phyloP scores from a whole-genome alignment of 2,329 filamentous ascomycete genomes.

The Ophiostoma quercus region DNA sequence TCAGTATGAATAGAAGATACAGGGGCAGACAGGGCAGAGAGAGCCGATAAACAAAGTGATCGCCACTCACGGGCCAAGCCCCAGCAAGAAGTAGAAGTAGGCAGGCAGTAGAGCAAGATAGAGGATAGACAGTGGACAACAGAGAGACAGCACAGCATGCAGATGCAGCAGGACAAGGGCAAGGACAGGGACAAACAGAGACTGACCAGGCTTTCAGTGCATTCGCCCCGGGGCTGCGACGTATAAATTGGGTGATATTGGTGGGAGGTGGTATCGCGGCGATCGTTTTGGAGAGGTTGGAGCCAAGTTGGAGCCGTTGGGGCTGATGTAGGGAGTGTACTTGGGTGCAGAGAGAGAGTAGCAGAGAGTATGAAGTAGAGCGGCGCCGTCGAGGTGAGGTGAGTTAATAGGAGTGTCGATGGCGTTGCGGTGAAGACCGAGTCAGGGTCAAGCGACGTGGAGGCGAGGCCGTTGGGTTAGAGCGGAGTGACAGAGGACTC shows the following conservation, averaged over 20 bases:
- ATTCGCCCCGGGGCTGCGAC: constrained; percentile 6
- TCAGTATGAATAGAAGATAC: too few species aligned
- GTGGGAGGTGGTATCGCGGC: constrained; percentile 8
- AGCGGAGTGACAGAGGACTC: neutral
- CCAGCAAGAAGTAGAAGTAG: neutral
- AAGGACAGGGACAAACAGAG: neutral
- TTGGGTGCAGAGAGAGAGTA: neutral
- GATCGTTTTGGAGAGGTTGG: constrained; percentile 9
- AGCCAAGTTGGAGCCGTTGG: neutral
- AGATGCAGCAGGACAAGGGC: neutral
- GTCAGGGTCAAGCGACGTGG: neutral
- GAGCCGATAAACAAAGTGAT: constrained; percentile 11
- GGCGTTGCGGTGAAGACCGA: neutral
- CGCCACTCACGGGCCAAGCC: constrained; percentile 6
- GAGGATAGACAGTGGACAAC: too few species aligned
- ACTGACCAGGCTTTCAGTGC: constrained; percentile 10
- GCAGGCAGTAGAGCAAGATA: too few species aligned
- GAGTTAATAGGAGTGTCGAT: neutral
- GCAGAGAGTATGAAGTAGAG: neutral
- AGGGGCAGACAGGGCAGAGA: neutral
- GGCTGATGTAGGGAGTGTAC: neutral
- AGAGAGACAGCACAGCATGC: neutral
- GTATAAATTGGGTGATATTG: constrained; percentile 8
- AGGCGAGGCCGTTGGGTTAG: neutral
- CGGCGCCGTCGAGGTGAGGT: neutral